These are phyloP conservation scores for Podochytrium sp. DNA, from an alignment of 192 early-diverging fungal genomes.

Conservation along the genomic window DNA sequence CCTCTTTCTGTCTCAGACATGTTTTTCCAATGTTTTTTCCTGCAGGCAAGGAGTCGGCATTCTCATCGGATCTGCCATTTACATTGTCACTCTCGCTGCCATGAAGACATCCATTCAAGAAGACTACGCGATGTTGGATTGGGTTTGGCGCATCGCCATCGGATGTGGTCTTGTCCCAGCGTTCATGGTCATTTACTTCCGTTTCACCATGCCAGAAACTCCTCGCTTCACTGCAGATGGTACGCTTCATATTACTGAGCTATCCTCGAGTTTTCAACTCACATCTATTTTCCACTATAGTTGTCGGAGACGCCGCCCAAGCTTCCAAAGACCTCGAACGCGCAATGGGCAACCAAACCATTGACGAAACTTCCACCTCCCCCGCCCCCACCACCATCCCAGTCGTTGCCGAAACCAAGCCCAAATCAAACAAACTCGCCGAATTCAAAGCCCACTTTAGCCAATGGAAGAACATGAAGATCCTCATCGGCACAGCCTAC, in stretches of 20 bases:
- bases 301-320: conserved; percentile 66
- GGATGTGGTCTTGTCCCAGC: conserved; percentile 85
- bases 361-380: conserved; percentile 12
- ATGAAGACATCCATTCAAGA: conserved; percentile 70
- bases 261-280: too few species aligned
- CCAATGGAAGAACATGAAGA: conserved; percentile 78
- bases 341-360: conserved; percentile 27
- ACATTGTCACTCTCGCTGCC: conserved; percentile 69
- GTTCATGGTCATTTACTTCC: conserved; percentile 86
- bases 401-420: conserved; percentile 7
- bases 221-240: conserved; percentile 77
- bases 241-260: too few species aligned
- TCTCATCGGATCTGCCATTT: conserved; percentile 75
- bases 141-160: conserved; percentile 89
- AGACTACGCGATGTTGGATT: conserved; percentile 68
- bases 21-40: too few species aligned
- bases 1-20: too few species aligned
- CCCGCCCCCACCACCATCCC: conserved; percentile 11
- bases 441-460: conserved; percentile 65
- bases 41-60: conserved; percentile 94
- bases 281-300: too few species aligned
- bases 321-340: conserved; percentile 36
- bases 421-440: conserved; percentile 15
- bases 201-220: conserved; percentile 87
- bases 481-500: conserved; percentile 60